These are phyloP conservation scores for Penicillium concentricum DNA, from an alignment of 2,329 filamentous ascomycete genomes.

Conservation along the genomic window DNA sequence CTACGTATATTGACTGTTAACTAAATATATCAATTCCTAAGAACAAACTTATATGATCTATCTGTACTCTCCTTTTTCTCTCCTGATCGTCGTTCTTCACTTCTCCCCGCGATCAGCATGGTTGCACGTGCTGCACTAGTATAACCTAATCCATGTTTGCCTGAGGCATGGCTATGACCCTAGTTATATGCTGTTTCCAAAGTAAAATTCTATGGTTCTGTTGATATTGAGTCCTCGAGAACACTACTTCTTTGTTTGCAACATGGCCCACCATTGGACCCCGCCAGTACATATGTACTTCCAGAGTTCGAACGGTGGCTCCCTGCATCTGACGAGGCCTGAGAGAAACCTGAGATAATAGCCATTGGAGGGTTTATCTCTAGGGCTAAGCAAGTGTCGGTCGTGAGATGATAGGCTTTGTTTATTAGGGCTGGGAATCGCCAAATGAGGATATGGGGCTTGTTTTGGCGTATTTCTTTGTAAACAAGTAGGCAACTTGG, in stretches of 20 bases:
- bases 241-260: background rate
- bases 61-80: conserved; percentile 15
- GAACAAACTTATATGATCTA: background rate
- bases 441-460: background rate
- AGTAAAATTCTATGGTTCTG: background rate
- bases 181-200: background rate
- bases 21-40: background rate
- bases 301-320: background rate
- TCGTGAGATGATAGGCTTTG: background rate
- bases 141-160: conserved; percentile 15
- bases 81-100: conserved; percentile 23
- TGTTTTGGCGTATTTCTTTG: conserved; percentile 1
- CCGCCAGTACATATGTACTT: background rate
- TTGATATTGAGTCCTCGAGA: background rate
- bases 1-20: background rate
- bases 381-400: background rate
- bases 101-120: conserved; percentile 22
- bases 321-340: background rate
- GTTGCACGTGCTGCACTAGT: conserved; percentile 22
- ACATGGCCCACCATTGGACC: background rate
- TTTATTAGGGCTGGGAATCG: background rate
- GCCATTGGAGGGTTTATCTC: background rate
- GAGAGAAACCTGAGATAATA: background rate
- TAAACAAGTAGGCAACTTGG: background rate
- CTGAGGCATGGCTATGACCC: background rate